Base-by-base conservation (phyloP, 805 yeast species). In the Candida saitoana region DNA sequence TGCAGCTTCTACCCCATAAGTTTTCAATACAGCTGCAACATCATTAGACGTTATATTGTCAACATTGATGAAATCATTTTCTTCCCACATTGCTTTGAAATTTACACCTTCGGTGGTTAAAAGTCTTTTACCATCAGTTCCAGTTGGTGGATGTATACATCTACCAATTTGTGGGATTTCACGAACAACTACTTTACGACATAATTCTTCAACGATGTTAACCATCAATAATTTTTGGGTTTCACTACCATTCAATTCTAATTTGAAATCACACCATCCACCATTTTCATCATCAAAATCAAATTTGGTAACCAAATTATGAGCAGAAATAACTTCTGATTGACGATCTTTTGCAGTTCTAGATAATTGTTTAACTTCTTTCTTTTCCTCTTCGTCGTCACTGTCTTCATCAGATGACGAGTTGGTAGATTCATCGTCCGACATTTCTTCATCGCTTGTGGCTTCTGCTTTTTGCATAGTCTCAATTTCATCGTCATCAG, bases 1-100 rank as follows among this genome's bases (percentile, higher is more conserved):
- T 16, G 99, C 99, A 38, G 99, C 99, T 69, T 95, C 99, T 40
- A 91, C 99, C 63, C 99, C 99, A 57, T 93, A 93, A 0, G 95
- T 87, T 51, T 74, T 77, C 56, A 95, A 74, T 2, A 93, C 96
- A 14, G 96, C 87, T 31, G 87, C 82, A 51, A 93, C 83, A 67
- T 93, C 99, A 74, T 93, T 93, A 6, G 97, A 89, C 1, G 85
- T 76, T 55, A 93, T 87, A 44, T 82, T 84, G 61, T 93, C 86
- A 49, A 91, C 96, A 56, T 90, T 85, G 51, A 93, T 78, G 65
- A 93, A 89, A 49, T 86, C 89, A 50, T 88, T 91, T 66, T 91
- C 96, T 41, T 88, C 96, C 98, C 99, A 93, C 95, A 93, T 88
- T 39, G 96, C 95, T 59, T 75, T 76, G 80, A 93, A 93, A 70